Evolutionary conservation across 805 yeast genomes (phyloP).

Genomic region (Barnettozyma sucrosica): DNA sequence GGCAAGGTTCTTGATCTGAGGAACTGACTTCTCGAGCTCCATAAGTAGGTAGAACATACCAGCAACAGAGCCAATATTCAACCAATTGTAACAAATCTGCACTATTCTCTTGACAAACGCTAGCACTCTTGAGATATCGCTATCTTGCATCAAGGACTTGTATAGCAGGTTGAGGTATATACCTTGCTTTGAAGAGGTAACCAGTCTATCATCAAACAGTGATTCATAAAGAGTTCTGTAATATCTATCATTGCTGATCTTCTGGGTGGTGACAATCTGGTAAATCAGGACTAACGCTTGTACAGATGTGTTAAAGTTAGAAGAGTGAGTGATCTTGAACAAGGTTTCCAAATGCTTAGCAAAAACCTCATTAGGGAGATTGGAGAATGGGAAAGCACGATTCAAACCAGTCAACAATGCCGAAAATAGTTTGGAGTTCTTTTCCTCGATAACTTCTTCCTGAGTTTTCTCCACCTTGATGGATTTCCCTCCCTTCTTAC

Average conservation of each 20-base stretch:
- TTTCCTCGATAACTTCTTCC: slow-evolving; percentile 66
- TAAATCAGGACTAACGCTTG: slow-evolving; percentile 85
- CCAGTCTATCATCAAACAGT: slow-evolving; percentile 75
- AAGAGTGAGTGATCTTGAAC: slow-evolving; percentile 86
- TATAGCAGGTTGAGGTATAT: slow-evolving; percentile 81
- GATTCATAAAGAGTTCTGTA: slow-evolving; percentile 88
- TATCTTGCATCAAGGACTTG: slow-evolving; percentile 75
- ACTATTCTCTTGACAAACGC: slow-evolving; percentile 89
- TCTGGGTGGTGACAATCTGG: slow-evolving; percentile 65
- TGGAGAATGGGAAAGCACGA: slow-evolving; percentile 91
- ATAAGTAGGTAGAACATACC: slow-evolving; percentile 75
- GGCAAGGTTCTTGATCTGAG: slow-evolving; percentile 61
- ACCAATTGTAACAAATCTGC: slow-evolving; percentile 82
- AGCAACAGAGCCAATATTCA: slow-evolving; percentile 79
- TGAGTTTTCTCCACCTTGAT: slow-evolving; percentile 62
- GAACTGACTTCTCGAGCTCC: slow-evolving; percentile 58
- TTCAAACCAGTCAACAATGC: slow-evolving; percentile 92
- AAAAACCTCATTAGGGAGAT: slow-evolving; percentile 63
- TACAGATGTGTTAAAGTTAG: slow-evolving; percentile 89
- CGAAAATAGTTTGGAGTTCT: slow-evolving; percentile 75
- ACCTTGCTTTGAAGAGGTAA: slow-evolving; percentile 87
- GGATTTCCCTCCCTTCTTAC: slow-evolving; percentile 84
- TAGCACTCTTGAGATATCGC: slow-evolving; percentile 53
- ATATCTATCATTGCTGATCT: slow-evolving; percentile 58
- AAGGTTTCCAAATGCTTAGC: slow-evolving; percentile 75